Base-by-base conservation (phyloP, 2,329 filamentous ascomycete genomes). In the Trichoderma semiorbis region DNA sequence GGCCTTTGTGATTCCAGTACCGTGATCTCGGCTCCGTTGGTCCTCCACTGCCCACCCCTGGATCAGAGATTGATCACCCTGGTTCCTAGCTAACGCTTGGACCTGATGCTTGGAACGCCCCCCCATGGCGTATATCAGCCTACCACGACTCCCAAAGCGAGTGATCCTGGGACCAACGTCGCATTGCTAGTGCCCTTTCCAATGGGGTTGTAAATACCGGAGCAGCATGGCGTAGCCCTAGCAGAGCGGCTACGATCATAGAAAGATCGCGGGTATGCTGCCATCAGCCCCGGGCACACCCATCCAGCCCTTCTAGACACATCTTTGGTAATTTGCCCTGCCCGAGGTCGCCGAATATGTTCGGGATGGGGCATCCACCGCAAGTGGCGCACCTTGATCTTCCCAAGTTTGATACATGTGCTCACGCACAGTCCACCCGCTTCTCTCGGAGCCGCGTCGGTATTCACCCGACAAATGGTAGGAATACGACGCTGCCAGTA, bases 301-400 rank as follows among this genome's bases (percentile, higher is more conserved):
- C 57, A 28, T 43, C 39, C 39, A 43, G 39, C 34, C 34, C 34
- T 36, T 36, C 34, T 36, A 36, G 36, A 53, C n/a, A 21, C 57
- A 21, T 28, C 18, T 53, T 36, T 36, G 18, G 30, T 24, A 39
- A n/a, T 43, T 39, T 53, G 10, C 39, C 39, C 34, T 61, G n/a
- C n/a, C 39, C 67, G 67, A 69, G 67, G 67, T 69, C 57, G 67
- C 55, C 57, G 67, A 69, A 69, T 30, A 16, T 50, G 55, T 50
- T 28, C 30, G 28, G 26, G 61, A 43, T 43, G 21, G 39, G 39
- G 18, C 10, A 60, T 21, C 57, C 28, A 60, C 18, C 24, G 62
- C 62, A 53, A 26, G 14, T 69, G 57, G 65, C 55, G 28, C 26
- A 5, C 36, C 55, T 30, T 47, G 36, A 61, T 69, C 7, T 34